Conservation (phyloP, 257 asterid species). For the Solanum chiquidenum region DNA sequence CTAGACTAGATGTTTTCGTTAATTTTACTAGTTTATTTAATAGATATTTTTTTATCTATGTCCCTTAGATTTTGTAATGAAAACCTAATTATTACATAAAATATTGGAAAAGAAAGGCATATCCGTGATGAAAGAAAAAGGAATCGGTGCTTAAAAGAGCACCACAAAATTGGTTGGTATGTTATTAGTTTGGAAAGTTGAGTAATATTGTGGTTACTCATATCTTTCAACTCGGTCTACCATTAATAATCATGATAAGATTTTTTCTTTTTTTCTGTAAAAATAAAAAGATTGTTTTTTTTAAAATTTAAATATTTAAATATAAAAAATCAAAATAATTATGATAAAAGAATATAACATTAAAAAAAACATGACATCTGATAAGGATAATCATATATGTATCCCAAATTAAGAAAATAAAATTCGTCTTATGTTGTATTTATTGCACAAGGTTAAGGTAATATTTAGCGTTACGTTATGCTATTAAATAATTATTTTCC, state of each 20-base stretch:
- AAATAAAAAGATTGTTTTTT: too few species aligned
- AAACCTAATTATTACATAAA: too few species aligned
- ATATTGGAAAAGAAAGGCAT: background rate
- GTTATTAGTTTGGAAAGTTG: background rate
- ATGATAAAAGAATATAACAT: too few species aligned
- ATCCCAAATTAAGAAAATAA: background rate
- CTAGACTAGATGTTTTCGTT: too few species aligned
- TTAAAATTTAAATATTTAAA: rapidly evolving
- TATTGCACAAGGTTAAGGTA: background rate
- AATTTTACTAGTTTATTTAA: too few species aligned
- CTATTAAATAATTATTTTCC: background rate
- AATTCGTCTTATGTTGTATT: background rate
- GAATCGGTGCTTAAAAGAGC: background rate
- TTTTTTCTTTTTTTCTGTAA: too few species aligned
- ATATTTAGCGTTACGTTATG: background rate
- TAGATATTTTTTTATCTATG: too few species aligned
- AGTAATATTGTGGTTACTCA: background rate
- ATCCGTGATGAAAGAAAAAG: background rate
- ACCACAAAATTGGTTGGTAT: background rate
- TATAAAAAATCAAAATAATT: too few species aligned
- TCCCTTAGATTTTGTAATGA: too few species aligned
- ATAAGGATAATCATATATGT: too few species aligned
- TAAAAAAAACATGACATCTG: background rate
- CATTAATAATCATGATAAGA: background rate
- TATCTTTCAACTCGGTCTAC: background rate